A percentile compares a stretch with the other conserved stretches of the same genome.
Evolutionary conservation across 495 filamentous ascomycete genomes (phyloP).

Genomic region (Penicillium bialowiezense): DNA sequence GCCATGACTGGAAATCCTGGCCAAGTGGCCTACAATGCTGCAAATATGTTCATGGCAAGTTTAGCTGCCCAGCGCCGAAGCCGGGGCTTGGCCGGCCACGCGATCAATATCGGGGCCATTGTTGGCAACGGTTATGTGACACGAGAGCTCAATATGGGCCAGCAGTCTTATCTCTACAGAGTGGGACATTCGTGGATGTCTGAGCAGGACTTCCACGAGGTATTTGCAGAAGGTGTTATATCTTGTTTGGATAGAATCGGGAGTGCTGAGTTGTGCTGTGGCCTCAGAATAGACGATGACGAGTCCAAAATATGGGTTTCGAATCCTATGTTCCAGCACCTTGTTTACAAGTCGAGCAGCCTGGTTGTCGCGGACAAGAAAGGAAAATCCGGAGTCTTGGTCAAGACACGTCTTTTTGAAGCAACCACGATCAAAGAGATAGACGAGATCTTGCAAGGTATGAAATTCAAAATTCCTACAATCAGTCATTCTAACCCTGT

Average conservation of each 20-base stretch:
- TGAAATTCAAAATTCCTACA: neutral
- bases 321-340: conserved; percentile 29
- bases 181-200: conserved; percentile 45
- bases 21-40: conserved; percentile 55
- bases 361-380: conserved; percentile 16
- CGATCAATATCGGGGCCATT: conserved; percentile 56
- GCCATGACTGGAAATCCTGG: conserved; percentile 34
- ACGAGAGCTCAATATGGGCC: conserved; percentile 21
- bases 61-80: conserved; percentile 34
- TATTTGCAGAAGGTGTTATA: conserved; percentile 56
- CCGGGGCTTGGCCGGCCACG: conserved; percentile 39
- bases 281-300: conserved; percentile 23
- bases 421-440: conserved; percentile 15
- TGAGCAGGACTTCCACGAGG: conserved; percentile 57
- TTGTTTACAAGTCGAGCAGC: conserved; percentile 7
- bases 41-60: conserved; percentile 54
- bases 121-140: conserved; percentile 55
- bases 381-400: conserved; percentile 12
- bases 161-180: conserved; percentile 22
- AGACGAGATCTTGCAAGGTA: conserved; percentile 15
- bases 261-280: conserved; percentile 14
- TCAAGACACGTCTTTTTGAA: conserved; percentile 22
- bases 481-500: neutral
- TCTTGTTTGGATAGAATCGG: conserved; percentile 10
- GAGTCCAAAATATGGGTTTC: conserved; percentile 30